These are phyloP conservation scores for Aspergillus ellipticus DNA, from an alignment of 495 filamentous ascomycete genomes.

Conservation along the genomic window DNA sequence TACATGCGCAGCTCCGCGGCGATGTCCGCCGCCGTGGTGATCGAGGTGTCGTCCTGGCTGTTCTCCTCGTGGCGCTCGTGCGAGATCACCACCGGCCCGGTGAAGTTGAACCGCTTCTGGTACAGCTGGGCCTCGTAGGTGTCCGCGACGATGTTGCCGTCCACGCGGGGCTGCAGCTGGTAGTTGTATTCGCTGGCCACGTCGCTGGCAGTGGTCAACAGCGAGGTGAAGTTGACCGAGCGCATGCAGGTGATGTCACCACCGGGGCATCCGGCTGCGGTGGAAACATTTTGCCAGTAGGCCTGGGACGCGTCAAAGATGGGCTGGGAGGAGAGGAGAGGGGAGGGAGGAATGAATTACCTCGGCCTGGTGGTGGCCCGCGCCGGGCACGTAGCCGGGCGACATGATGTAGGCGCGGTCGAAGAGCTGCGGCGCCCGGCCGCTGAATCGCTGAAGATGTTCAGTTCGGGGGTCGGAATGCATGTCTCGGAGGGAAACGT, in stretches of 20 bases:
- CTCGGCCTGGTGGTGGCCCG: conserved; percentile 29
- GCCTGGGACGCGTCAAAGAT: background rate
- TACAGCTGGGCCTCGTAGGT: conserved; percentile 36
- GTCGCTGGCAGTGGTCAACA: conserved; percentile 20
- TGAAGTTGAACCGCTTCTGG: conserved; percentile 34
- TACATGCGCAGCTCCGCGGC: too few species aligned
- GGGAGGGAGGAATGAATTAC: too few species aligned
- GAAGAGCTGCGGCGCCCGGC: conserved; percentile 30
- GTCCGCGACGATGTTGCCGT: conserved; percentile 34
- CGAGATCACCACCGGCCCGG: conserved; percentile 29
- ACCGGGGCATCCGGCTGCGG: conserved; percentile 26
- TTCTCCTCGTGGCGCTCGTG: conserved; percentile 17
- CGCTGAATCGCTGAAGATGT: conserved; percentile 20
- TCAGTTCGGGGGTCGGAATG: too few species aligned
- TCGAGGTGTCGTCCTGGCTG: too few species aligned
- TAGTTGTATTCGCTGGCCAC: conserved; percentile 22
- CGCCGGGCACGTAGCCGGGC: conserved; percentile 30
- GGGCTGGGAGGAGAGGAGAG: too few species aligned
- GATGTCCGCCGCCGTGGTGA: too few species aligned
- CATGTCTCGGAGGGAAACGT: too few species aligned
- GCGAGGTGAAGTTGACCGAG: conserved; percentile 22
- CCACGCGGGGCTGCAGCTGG: conserved; percentile 35
- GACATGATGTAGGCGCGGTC: conserved; percentile 33
- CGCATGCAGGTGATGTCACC: conserved; percentile 29
- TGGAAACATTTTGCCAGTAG: conserved; percentile 33